Conservation (phyloP, 192 early-diverging fungal species). For the Coemansia sp. region DNA sequence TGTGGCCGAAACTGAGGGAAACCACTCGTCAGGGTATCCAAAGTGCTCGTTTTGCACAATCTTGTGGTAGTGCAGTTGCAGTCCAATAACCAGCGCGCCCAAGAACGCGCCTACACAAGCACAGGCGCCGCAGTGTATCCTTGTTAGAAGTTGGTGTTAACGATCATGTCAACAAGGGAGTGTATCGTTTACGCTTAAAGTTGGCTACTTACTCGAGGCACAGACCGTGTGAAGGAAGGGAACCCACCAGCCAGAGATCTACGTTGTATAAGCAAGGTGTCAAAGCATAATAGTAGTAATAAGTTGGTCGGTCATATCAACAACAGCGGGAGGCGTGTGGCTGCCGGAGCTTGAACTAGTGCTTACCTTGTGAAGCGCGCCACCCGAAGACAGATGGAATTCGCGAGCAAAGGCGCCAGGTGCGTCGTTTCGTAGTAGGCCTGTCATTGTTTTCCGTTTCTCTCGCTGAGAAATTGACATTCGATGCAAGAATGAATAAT, state of each 20-base stretch:
- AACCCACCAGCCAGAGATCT: slow-evolving; percentile 58
- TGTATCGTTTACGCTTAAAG: not conserved
- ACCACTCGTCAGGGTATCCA: slow-evolving; percentile 81
- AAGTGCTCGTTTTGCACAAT: slow-evolving; percentile 79
- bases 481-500: slow-evolving; percentile 2
- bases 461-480: slow-evolving; percentile 6
- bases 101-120: slow-evolving; percentile 62
- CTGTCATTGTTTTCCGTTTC: slow-evolving; percentile 20
- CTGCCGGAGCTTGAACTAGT: not conserved
- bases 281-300: not conserved
- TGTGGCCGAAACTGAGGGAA: slow-evolving; percentile 79
- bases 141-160: not conserved
- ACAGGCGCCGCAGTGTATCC: not conserved
- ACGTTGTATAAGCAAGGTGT: slow-evolving; percentile 5
- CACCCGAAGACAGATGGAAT: slow-evolving; percentile 41
- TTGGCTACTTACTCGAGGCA: slow-evolving; percentile 45
- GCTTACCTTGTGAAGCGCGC: slow-evolving; percentile 39
- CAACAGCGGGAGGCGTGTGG: not conserved
- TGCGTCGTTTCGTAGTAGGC: slow-evolving; percentile 23
- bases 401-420: slow-evolving; percentile 22
- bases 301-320: not conserved
- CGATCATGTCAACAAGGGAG: not conserved
- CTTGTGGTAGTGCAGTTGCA: slow-evolving; percentile 77
- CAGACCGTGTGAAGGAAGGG: slow-evolving; percentile 56
- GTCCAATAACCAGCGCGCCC: slow-evolving; percentile 66